Percentiles rank a stretch among this genome's conserved stretches.
Evolutionary conservation across 1,284 basidiomycete species (phyloP).

Genomic region (Apiotrichum akiyoshidainum): DNA sequence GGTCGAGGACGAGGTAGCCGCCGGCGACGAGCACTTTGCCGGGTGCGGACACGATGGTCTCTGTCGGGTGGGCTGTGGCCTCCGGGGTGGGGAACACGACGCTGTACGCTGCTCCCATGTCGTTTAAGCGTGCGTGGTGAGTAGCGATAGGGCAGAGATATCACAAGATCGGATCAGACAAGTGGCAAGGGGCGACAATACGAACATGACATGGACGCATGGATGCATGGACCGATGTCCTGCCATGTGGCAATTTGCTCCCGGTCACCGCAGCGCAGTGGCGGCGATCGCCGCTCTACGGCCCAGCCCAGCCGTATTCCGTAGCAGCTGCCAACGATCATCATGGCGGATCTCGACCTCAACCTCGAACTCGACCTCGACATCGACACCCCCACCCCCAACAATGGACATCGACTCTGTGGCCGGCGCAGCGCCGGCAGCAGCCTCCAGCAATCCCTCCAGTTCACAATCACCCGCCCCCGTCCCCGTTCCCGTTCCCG

Average conservation of each 20-base stretch:
- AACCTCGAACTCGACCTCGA: too few species aligned
- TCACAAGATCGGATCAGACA: background rate
- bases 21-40: constrained; percentile 94
- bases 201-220: constrained; percentile 5
- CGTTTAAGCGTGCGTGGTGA: too few species aligned
- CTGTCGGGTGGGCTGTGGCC: background rate
- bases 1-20: constrained; percentile 90
- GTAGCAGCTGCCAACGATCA: too few species aligned
- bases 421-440: background rate
- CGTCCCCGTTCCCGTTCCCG: too few species aligned
- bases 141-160: background rate
- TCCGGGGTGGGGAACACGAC: background rate
- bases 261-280: too few species aligned
- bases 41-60: constrained; percentile 76
- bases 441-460: too few species aligned
- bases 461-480: too few species aligned
- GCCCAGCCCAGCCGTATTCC: too few species aligned
- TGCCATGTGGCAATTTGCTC: too few species aligned
- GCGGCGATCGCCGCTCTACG: too few species aligned
- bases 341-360: too few species aligned
- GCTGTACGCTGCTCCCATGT: constrained; percentile 4
- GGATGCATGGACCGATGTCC: background rate
- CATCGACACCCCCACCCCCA: background rate
- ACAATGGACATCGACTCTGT: background rate
- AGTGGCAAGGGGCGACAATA: too few species aligned